phyloP scores from a whole-genome alignment of 2,329 filamentous ascomycete species.

The Ceratocystis alfenasii region DNA sequence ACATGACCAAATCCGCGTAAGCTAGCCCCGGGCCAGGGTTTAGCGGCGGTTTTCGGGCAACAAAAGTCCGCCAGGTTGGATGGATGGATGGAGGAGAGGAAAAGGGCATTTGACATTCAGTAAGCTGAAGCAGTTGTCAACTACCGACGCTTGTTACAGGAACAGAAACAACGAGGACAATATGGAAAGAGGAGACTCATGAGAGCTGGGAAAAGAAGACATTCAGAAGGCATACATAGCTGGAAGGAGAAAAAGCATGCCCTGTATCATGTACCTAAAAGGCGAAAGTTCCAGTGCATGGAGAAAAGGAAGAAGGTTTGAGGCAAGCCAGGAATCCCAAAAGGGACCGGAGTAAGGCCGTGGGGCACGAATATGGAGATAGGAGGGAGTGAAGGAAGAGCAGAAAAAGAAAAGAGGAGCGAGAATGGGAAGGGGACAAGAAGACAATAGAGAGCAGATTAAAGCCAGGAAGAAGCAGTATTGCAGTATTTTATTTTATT shows the following conservation, averaged over 20 bases:
- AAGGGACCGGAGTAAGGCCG: conserved; percentile 28
- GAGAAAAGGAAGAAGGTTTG: conserved; percentile 7
- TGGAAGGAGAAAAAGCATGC: neutral
- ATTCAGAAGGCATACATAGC: neutral
- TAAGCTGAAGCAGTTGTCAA: too few relatives aligned
- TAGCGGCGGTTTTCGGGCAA: neutral
- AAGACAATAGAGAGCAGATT: neutral
- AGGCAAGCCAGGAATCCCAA: conserved; percentile 23
- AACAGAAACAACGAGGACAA: neutral
- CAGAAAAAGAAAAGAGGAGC: neutral
- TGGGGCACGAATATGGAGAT: conserved; percentile 8
- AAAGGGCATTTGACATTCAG: neutral
- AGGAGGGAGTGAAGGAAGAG: neutral
- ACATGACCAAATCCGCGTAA: neutral
- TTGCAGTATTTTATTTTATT: neutral
- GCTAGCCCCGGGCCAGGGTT: neutral
- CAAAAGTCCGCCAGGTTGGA: neutral
- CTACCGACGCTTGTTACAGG: neutral
- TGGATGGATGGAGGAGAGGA: neutral
- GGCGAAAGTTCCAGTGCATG: neutral
- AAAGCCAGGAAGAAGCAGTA: too few relatives aligned
- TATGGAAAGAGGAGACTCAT: neutral
- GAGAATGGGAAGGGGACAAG: neutral
- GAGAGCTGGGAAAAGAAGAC: neutral
- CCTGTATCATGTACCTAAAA: conserved; percentile 25